Base-by-base conservation (phyloP, 1,139 yeast genomes). In the Debaryomyces psychrophilus region DNA sequence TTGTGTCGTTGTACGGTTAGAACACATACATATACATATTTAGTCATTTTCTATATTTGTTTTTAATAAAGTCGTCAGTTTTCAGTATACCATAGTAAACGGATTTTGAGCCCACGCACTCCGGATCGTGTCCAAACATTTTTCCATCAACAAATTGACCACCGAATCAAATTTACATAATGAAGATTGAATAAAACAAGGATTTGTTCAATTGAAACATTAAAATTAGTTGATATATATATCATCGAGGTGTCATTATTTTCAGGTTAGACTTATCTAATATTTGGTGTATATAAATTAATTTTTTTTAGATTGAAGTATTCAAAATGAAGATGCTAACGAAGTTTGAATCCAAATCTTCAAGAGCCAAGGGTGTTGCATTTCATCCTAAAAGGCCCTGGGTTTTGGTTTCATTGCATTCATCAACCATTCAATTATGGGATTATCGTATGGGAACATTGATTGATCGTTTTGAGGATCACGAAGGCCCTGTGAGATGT, bases 371-470 rank as follows among this genome's bases (percentile, higher is more conserved):
- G 72, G 97, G 97, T 54, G 90, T 95, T 61, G 98, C 99, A 48
- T 93, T 95, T 71, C 99, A 95, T 68, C 98, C 99, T 44, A 87
- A 85, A 55, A 78, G 95, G 66, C 98, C 99, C 45, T 95, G 99
- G 98, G 89, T 90, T 45, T 78, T 95, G 59, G 98, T 93, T 31
- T 90, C 98, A 5, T 79, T 95, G 54, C 95, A 92, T 68, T 88
- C 97, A 20, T 90, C 97, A 26, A 90, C 97, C 15, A 92, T 93
- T 65, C 99, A 93, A 69, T 77, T 93, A 54, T 95, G 99, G 99
- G 99, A 95, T 68, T 95, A 95, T 71, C 85, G 99, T 64, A 95
- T 95, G 99, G 99, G 99, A 41, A 90, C 98, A 2, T 75, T 95
- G 62, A 85, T 95, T 65, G 99, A 92, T 67, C 81, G 97, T 49